phyloP scores from a whole-genome alignment of 202 grass and related monocot genomes.

The Zizania palustris region DNA sequence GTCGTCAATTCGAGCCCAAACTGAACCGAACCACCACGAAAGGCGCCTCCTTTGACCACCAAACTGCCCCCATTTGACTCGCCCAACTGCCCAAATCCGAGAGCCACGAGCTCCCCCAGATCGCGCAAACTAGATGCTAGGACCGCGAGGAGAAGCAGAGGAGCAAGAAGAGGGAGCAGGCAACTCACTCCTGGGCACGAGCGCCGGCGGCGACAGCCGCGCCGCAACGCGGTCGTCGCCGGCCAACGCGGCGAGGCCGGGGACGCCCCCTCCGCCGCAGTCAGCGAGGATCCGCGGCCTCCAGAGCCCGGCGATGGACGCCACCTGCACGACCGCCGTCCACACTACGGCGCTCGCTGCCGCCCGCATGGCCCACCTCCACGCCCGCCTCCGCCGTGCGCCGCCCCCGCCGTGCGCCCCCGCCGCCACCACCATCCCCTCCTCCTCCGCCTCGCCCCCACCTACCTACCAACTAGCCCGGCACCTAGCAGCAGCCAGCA shows the following conservation, averaged over 20 bases:
- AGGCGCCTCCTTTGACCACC: slow-evolving; percentile 19
- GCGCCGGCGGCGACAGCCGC: slow-evolving; percentile 56
- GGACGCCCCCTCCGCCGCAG: slow-evolving; percentile 34
- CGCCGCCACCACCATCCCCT: slow-evolving; percentile 18
- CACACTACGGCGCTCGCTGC: slow-evolving; percentile 74
- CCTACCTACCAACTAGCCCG: slow-evolving; percentile 33
- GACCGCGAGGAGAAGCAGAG: neutral
- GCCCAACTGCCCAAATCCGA: slow-evolving; percentile 20
- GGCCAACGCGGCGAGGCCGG: slow-evolving; percentile 53
- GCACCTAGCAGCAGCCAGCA: neutral
- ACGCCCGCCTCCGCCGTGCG: slow-evolving; percentile 43
- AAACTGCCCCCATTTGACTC: slow-evolving; percentile 46
- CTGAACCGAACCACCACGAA: slow-evolving; percentile 11
- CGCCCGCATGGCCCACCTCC: slow-evolving; percentile 73
- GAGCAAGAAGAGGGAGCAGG: slow-evolving; percentile 2
- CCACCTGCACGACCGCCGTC: slow-evolving; percentile 73
- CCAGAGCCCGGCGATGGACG: slow-evolving; percentile 62
- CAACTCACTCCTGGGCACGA: slow-evolving; percentile 73
- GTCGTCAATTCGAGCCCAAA: slow-evolving; percentile 19
- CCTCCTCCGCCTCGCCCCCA: slow-evolving; percentile 9
- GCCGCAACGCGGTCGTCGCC: slow-evolving; percentile 49
- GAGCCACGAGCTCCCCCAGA: slow-evolving; percentile 16
- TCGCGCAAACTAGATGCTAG: slow-evolving; percentile 16
- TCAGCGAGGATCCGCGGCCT: slow-evolving; percentile 57
- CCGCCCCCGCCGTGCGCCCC: slow-evolving; percentile 18